Conservation (phyloP, 345 rosid species). For the Camelina hispida region DNA sequence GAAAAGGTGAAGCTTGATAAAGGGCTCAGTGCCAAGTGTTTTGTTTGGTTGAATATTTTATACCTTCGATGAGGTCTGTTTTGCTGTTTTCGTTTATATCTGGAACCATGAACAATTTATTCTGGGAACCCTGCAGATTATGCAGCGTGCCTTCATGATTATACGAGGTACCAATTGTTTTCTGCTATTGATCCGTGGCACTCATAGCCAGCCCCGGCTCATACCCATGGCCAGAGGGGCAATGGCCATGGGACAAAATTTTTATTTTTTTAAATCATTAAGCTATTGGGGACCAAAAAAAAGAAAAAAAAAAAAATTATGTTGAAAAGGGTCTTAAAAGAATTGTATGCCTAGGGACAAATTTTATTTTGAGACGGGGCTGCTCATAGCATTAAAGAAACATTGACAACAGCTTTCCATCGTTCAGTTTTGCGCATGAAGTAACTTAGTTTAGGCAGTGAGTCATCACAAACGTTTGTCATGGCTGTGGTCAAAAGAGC, state of each 20-base stretch:
- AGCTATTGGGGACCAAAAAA: no score
- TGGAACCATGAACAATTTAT: conserved; percentile 12
- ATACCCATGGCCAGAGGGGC: no score
- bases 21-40: conserved; percentile 12
- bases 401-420: conserved; percentile 97
- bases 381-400: conserved; percentile 96
- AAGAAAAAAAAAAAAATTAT: no score
- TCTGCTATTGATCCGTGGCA: conserved; percentile 89
- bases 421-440: conserved; percentile 84
- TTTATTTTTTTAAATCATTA: no score
- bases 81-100: conserved; percentile 28
- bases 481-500: no score
- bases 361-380: no score
- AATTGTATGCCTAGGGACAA: no score
- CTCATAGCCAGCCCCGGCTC: no score
- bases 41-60: background rate
- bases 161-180: conserved; percentile 71
- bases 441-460: conserved; percentile 64
- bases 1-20: background rate
- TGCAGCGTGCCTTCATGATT: conserved; percentile 96
- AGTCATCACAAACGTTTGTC: no score
- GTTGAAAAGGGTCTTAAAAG: no score
- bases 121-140: conserved; percentile 59
- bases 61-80: background rate
- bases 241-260: no score